These are phyloP conservation scores for Debaryomyces hansenii DNA, from an alignment of 805 yeast species.

Conservation along the genomic window DNA sequence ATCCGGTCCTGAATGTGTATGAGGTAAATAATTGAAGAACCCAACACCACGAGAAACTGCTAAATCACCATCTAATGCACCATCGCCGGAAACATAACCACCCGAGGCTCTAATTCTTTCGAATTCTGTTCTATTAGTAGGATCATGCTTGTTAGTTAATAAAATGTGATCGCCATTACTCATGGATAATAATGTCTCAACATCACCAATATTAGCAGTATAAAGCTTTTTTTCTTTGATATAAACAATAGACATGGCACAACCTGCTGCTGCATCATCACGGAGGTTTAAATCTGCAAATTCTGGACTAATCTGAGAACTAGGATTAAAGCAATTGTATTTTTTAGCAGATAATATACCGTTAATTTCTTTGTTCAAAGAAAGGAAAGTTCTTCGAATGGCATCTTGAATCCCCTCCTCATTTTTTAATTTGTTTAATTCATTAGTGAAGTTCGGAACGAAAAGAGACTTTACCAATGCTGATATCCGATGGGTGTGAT, in stretches of 20 bases:
- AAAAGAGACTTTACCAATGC: constrained; percentile 71
- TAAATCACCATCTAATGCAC: constrained; percentile 78
- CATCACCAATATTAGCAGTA: constrained; percentile 90
- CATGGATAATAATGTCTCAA: constrained; percentile 75
- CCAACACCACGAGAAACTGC: constrained; percentile 92
- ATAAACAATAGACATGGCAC: constrained; percentile 80
- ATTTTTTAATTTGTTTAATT: constrained; percentile 47
- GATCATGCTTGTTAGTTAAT: constrained; percentile 79
- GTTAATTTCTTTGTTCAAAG: constrained; percentile 80
- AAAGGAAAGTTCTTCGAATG: constrained; percentile 75
- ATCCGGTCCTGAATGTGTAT: constrained; percentile 85
- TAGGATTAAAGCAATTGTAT: constrained; percentile 40
- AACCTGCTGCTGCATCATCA: constrained; percentile 78
- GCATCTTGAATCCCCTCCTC: constrained; percentile 68
- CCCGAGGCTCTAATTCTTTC: constrained; percentile 90
- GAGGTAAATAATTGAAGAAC: constrained; percentile 80
- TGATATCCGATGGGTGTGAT: constrained; percentile 54
- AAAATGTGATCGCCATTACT: constrained; percentile 78
- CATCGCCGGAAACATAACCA: constrained; percentile 84
- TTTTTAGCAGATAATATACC: constrained; percentile 49
- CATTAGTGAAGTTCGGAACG: constrained; percentile 65
- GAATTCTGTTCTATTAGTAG: constrained; percentile 72
- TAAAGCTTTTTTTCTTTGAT: constrained; percentile 68
- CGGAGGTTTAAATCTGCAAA: constrained; percentile 49
- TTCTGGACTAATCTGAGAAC: constrained; percentile 28